These are phyloP conservation scores for Chamaecyparis obtusa DNA, from an alignment of 75 land plant genomes.

Conservation along the genomic window DNA sequence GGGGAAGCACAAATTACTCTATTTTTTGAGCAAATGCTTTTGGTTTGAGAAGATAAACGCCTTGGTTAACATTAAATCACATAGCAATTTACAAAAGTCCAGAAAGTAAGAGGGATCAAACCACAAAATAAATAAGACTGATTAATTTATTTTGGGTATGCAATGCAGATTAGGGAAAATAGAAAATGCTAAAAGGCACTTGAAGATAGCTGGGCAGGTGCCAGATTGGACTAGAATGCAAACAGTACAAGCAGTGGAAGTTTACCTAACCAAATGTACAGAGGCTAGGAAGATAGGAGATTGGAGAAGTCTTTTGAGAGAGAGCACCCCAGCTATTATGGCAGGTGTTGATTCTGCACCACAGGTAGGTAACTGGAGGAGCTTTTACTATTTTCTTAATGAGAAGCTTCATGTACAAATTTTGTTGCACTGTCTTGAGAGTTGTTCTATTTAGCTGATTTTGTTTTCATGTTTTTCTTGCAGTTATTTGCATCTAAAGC, in stretches of 20 bases:
- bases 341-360: conserved; percentile 84
- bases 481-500: conserved; percentile 72
- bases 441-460: not conserved
- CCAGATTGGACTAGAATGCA: conserved; percentile 52
- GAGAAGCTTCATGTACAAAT: not conserved
- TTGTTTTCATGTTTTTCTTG: conserved; percentile 6
- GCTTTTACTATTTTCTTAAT: not conserved
- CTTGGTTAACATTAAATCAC: not conserved
- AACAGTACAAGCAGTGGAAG: conserved; percentile 62
- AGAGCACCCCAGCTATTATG: conserved; percentile 73
- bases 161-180: conserved; percentile 74
- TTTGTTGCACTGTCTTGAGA: not conserved
- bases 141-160: not conserved
- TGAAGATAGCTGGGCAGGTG: conserved; percentile 40
- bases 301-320: conserved; percentile 74
- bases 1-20: not conserved
- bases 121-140: not conserved
- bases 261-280: conserved; percentile 53
- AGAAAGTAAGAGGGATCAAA: not conserved
- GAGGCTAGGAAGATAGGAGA: conserved; percentile 68
- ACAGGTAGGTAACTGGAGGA: conserved; percentile 41
- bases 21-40: not conserved
- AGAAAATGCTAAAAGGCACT: conserved; percentile 67
- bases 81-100: not conserved
- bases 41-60: not conserved